These are phyloP conservation scores for Trichoderma brevicompactum DNA, from an alignment of 2,329 filamentous ascomycete genomes.

Conservation along the genomic window DNA sequence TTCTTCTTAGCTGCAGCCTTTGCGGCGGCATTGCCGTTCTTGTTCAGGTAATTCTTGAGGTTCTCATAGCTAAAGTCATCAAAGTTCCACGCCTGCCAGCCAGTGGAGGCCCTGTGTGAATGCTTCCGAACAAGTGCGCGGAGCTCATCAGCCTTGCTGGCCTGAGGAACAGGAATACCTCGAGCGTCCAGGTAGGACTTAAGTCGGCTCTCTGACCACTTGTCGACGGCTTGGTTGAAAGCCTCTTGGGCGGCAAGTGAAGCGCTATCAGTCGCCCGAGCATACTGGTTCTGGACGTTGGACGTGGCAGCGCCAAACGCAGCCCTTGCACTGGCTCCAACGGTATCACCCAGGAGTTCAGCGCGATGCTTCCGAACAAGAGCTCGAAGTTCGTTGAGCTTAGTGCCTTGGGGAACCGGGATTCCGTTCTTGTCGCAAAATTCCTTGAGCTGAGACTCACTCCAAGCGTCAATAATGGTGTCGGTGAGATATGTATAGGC, in stretches of 20 bases:
- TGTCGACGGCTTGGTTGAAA: conserved; percentile 64
- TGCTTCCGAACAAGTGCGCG: conserved; percentile 75
- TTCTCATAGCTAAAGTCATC: conserved; percentile 76
- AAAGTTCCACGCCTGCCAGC: conserved; percentile 76
- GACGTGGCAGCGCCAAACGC: conserved; percentile 74
- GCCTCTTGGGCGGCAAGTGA: conserved; percentile 65
- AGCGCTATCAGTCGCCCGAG: conserved; percentile 73
- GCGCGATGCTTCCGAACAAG: conserved; percentile 87
- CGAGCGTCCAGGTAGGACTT: conserved; percentile 80
- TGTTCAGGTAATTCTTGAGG: conserved; percentile 61
- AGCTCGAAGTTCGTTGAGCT: conserved; percentile 85
- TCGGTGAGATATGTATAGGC: conserved; percentile 79
- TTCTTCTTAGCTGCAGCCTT: conserved; percentile 66
- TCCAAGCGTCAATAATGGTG: conserved; percentile 86
- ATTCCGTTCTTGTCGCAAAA: conserved; percentile 92
- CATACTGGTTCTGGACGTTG: conserved; percentile 75
- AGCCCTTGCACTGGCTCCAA: conserved; percentile 60
- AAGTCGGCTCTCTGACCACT: conserved; percentile 76
- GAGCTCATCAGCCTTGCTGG: conserved; percentile 72
- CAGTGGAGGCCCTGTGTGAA: conserved; percentile 69
- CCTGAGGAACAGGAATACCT: conserved; percentile 74
- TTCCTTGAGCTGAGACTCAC: conserved; percentile 84
- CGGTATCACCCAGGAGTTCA: conserved; percentile 68
- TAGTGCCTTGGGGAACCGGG: conserved; percentile 85
- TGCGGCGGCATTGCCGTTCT: conserved; percentile 58